Conservation (phyloP, 768 basidiomycete species). For the Kwoniella europaea region DNA sequence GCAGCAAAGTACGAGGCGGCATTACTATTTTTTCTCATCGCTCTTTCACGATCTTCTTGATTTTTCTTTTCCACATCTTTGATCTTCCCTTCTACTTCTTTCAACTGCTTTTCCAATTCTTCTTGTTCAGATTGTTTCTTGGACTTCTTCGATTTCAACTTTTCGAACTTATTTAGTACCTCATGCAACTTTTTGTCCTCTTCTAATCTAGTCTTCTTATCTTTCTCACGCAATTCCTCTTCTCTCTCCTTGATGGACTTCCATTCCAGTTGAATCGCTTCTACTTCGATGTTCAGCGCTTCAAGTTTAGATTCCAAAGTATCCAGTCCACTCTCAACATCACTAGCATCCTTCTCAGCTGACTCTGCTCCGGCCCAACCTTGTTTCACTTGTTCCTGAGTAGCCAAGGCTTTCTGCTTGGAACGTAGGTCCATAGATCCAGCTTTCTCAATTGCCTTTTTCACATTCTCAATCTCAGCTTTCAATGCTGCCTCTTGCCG, state of each 20-base stretch:
- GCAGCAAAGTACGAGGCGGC: slow-evolving; percentile 20
- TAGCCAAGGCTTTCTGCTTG: slow-evolving; percentile 80
- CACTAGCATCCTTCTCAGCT: slow-evolving; percentile 60
- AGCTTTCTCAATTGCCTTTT: slow-evolving; percentile 81
- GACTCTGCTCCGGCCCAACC: slow-evolving; percentile 67
- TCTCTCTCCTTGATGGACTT: slow-evolving; percentile 39
- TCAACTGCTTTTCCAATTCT: slow-evolving; percentile 47
- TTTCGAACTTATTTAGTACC: slow-evolving; percentile 47
- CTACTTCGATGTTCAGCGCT: slow-evolving; percentile 37
- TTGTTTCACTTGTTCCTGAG: slow-evolving; percentile 86
- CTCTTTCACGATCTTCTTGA: slow-evolving; percentile 46
- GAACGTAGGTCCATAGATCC: slow-evolving; percentile 75
- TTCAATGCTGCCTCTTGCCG: slow-evolving; percentile 80
- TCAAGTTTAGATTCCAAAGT: slow-evolving; percentile 56
- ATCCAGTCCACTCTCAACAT: slow-evolving; percentile 62
- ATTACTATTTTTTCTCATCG: slow-evolving; percentile 37
- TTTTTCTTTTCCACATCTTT: slow-evolving; percentile 44
- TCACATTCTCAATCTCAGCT: slow-evolving; percentile 80
- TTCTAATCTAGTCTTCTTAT: slow-evolving; percentile 41
- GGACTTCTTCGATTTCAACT: slow-evolving; percentile 46
- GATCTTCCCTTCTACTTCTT: slow-evolving; percentile 47
- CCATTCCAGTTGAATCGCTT: slow-evolving; percentile 34
- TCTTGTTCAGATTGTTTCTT: slow-evolving; percentile 49
- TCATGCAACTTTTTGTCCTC: slow-evolving; percentile 51
- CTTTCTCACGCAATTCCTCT: slow-evolving; percentile 47